Conservation (phyloP, 1,139 yeast species). For the Yamadazyma spencermartinsiae region DNA sequence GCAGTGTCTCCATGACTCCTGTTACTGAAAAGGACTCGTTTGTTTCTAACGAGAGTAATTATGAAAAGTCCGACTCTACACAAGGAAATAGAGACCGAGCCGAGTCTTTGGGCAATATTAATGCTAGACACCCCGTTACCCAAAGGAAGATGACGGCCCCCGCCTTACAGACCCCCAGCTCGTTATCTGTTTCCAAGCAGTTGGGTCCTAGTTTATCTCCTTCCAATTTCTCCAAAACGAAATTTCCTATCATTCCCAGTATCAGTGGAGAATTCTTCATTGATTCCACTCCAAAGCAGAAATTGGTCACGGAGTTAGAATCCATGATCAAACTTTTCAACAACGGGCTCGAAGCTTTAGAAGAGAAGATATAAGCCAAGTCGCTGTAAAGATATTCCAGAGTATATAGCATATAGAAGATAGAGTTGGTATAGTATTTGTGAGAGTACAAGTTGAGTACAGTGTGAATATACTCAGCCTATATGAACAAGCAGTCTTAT, state of each 20-base stretch:
- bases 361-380: conserved; percentile 27
- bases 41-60: conserved; percentile 10
- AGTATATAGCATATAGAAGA: background rate
- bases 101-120: conserved; percentile 16
- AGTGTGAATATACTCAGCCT: too few species aligned
- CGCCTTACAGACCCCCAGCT: conserved; percentile 13
- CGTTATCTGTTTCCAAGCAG: conserved; percentile 17
- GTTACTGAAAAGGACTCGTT: conserved; percentile 57
- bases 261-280: conserved; percentile 40
- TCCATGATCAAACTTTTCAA: conserved; percentile 39
- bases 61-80: conserved; percentile 13
- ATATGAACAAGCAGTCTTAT: background rate
- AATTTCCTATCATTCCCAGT: conserved; percentile 41
- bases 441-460: too few species aligned
- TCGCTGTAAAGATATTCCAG: too few species aligned
- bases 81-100: conserved; percentile 18
- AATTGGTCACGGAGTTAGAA: conserved; percentile 40
- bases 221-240: conserved; percentile 7
- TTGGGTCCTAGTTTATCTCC: conserved; percentile 10
- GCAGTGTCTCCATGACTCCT: conserved; percentile 71
- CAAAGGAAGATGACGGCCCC: conserved; percentile 15
- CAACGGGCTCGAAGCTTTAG: conserved; percentile 44
- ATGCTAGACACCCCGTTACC: conserved; percentile 9
- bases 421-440: background rate
- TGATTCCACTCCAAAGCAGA: conserved; percentile 38